These are phyloP conservation scores for Alternaria arbusti DNA, from an alignment of 2,329 filamentous ascomycete species.

Conservation along the genomic window DNA sequence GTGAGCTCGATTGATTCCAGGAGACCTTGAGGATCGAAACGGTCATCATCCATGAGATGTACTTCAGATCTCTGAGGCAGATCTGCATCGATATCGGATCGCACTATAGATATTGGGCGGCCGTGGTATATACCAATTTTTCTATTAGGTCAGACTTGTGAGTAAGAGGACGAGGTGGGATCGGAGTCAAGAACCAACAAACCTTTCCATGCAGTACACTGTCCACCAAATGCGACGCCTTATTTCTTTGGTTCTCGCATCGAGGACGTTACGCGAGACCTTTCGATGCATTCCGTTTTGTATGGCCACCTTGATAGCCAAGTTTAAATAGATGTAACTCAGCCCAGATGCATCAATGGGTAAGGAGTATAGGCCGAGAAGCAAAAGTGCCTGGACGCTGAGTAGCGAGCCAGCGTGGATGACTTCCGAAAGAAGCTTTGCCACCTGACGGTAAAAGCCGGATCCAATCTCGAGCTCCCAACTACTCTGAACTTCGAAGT, in stretches of 20 bases:
- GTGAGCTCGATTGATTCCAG: slow-evolving; percentile 13
- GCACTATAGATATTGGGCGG: slow-evolving; percentile 15
- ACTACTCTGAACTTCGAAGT: neutral
- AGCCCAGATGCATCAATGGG: slow-evolving; percentile 64
- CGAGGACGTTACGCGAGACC: slow-evolving; percentile 3
- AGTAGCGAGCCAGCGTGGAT: slow-evolving; percentile 63
- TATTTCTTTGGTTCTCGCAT: slow-evolving; percentile 13
- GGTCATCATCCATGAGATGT: neutral
- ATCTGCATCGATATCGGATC: slow-evolving; percentile 17
- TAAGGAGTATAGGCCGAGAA: slow-evolving; percentile 63
- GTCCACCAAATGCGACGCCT: slow-evolving; percentile 23
- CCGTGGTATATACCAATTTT: slow-evolving; percentile 22
- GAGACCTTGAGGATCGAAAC: slow-evolving; percentile 1
- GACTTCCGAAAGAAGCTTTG: slow-evolving; percentile 62
- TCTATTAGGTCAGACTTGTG: neutral
- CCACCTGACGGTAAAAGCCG: slow-evolving; percentile 59
- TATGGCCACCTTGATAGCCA: slow-evolving; percentile 64
- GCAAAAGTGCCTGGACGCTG: slow-evolving; percentile 64
- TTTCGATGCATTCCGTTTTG: slow-evolving; percentile 67
- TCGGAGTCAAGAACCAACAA: neutral
- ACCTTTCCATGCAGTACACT: slow-evolving; percentile 22
- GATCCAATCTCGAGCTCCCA: slow-evolving; percentile 16
- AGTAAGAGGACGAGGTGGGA: neutral
- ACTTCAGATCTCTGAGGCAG: slow-evolving; percentile 1
- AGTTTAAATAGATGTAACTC: slow-evolving; percentile 63